Conservation (phyloP, 257 asterid genomes). For the Euphrasia confusa region DNA sequence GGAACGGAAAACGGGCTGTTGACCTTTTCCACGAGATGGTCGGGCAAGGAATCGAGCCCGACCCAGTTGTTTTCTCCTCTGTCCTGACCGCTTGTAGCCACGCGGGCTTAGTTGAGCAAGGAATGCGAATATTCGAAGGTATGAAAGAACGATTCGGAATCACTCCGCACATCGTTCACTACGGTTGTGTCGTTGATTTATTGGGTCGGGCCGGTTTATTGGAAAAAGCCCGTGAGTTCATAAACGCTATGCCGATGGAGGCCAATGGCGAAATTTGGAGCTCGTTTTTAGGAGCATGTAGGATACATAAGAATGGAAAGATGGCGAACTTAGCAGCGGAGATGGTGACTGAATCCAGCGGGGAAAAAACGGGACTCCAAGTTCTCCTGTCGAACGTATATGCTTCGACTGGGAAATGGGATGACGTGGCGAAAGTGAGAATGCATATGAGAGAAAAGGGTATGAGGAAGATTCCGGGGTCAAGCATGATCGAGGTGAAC, state of each 20-base stretch:
- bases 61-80: constrained; percentile 39
- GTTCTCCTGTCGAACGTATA: constrained; percentile 49
- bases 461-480: constrained; percentile 46
- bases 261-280: constrained; percentile 42
- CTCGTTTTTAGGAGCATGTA: constrained; percentile 43
- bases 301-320: constrained; percentile 35
- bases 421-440: constrained; percentile 45
- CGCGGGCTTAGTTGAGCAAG: constrained; percentile 43
- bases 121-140: constrained; percentile 31
- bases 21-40: constrained; percentile 46
- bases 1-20: constrained; percentile 41
- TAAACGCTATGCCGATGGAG: constrained; percentile 37
- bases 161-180: constrained; percentile 37
- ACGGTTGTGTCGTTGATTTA: constrained; percentile 49
- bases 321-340: constrained; percentile 29
- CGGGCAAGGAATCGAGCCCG: constrained; percentile 30
- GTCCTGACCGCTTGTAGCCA: constrained; percentile 59
- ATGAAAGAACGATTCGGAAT: constrained; percentile 33
- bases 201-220: constrained; percentile 56
- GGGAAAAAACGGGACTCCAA: constrained; percentile 40
- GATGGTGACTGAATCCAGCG: constrained; percentile 21
- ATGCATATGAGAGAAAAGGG: constrained; percentile 45
- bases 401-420: constrained; percentile 51
- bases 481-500: constrained; percentile 47
- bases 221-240: constrained; percentile 34